Base-by-base conservation (phyloP, 2,329 filamentous ascomycete genomes). In the Mycosphaerella arachidis region DNA sequence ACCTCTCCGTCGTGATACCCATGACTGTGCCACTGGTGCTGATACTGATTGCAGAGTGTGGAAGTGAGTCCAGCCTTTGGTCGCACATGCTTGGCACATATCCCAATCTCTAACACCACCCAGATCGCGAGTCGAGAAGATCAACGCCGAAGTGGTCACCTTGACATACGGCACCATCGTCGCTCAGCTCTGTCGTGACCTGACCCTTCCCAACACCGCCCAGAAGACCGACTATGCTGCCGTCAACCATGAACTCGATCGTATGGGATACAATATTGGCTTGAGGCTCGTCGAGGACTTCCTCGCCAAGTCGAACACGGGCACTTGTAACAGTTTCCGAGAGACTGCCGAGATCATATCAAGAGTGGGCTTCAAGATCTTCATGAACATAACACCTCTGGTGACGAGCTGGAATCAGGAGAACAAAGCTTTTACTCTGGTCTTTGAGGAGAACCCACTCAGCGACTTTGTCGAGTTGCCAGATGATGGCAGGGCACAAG, bases 261-360 rank as follows among this genome's bases (percentile, higher is more conserved):
- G 93, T 78, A 99, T 99, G 94, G 94, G 94, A 57, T 97, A 97
- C 79, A 97, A 97, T 72, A 99, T 99, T 66, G 94, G 94, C 30
- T 82, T 97, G 72, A 90, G 94, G 40, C 79, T 99, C 66, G 97
- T 99, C 68, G 94, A 99, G 70, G 94, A 99, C 77, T 99, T 97
- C 72, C 86, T 99, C 18, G 94, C 94, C 70, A 97, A 97, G 76
- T 94, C 92, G 5, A 93, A 91, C 69, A 91, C 90, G 1, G 90
- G 91, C 68, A 84, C 92, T 65, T 99, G 94, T 76, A 83, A 86
- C 68, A 97, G 94, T 78, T 97, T 99, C 73, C 85, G 90, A 60
- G 94, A 99, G 75, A 97, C 94, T 6, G 93, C 94, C 45, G 94
- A 99, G 75, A 93, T 95, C 86, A 94, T 99, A 70, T 86, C 93